phyloP scores from a whole-genome alignment of 2,329 filamentous ascomycete genomes.

The Exophiala phaeomuriformis region DNA sequence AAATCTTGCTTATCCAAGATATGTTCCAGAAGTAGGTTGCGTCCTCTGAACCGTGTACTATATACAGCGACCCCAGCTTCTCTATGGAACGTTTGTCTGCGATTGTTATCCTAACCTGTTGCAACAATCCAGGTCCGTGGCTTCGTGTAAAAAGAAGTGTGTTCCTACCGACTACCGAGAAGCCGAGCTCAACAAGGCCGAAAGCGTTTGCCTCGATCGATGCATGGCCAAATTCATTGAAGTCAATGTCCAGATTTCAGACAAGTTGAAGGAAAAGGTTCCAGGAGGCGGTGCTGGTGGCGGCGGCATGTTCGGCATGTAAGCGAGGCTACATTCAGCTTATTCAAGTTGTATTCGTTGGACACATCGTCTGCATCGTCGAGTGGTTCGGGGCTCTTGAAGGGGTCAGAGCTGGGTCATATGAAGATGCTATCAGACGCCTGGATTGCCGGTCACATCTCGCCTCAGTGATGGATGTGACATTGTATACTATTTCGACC shows the following conservation, averaged over 20 bases:
- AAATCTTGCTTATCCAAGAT: constrained; percentile 90
- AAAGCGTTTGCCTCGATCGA: constrained; percentile 94
- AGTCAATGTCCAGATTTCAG: constrained; percentile 93
- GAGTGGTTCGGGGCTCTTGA: not conserved
- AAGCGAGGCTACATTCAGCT: constrained; percentile 18
- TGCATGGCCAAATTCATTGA: constrained; percentile 99
- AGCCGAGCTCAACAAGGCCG: constrained; percentile 95
- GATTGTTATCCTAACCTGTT: not conserved
- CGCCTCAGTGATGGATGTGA: not conserved
- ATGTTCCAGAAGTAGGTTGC: constrained; percentile 84
- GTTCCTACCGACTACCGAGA: constrained; percentile 89
- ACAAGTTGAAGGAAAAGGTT: constrained; percentile 89
- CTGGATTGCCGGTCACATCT: not conserved
- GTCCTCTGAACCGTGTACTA: not conserved
- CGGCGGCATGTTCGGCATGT: constrained; percentile 40
- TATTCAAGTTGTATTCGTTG: not conserved
- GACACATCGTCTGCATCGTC: not conserved
- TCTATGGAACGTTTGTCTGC: not conserved
- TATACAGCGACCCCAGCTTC: not conserved
- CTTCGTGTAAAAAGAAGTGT: constrained; percentile 90
- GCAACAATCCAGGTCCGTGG: constrained; percentile 57
- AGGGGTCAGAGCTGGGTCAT: not conserved
- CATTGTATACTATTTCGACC: not conserved
- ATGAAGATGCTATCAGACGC: not conserved
- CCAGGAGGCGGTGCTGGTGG: constrained; percentile 55